Evolutionary conservation across 192 early-diverging fungal genomes (phyloP).

Genomic region (Backusella tarrabulga): DNA sequence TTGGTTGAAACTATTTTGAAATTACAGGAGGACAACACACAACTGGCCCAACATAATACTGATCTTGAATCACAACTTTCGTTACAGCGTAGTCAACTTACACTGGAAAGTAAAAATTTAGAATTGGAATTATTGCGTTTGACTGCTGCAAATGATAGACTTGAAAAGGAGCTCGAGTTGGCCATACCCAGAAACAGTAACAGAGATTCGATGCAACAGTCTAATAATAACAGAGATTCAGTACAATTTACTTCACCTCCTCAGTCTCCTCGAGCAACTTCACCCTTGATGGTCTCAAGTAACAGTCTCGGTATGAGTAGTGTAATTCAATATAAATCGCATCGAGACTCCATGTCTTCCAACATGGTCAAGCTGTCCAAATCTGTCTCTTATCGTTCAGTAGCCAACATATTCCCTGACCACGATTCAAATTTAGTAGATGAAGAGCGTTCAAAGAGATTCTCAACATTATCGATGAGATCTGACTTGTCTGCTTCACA

Average conservation of each 20-base stretch:
- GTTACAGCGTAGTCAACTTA: constrained; percentile 16
- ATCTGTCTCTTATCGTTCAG: constrained; percentile 4
- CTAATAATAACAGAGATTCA: neutral
- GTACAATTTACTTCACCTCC: constrained; percentile 17
- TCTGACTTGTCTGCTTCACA: neutral
- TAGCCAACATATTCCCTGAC: neutral
- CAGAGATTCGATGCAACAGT: neutral
- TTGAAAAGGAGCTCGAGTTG: constrained; percentile 37
- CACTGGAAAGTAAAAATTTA: constrained; percentile 23
- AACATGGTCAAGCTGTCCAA: constrained; percentile 14
- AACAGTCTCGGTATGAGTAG: neutral
- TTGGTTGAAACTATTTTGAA: constrained; percentile 2
- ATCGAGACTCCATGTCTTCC: neutral
- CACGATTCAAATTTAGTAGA: neutral
- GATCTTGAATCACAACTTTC: constrained; percentile 29
- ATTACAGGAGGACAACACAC: constrained; percentile 24
- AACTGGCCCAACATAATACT: constrained; percentile 17
- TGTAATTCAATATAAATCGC: constrained; percentile 4
- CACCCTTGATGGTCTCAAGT: constrained; percentile 4
- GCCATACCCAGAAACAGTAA: constrained; percentile 18
- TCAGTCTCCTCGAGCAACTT: constrained; percentile 16
- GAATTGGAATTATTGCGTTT: constrained; percentile 25
- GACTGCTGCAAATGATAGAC: constrained; percentile 29
- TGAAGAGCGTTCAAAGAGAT: neutral
- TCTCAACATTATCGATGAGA: neutral